A percentile compares a stretch with the other conserved stretches of the same genome.
Evolutionary conservation across 768 basidiomycete species (phyloP).

Genomic region (Mycena epipterygia): DNA sequence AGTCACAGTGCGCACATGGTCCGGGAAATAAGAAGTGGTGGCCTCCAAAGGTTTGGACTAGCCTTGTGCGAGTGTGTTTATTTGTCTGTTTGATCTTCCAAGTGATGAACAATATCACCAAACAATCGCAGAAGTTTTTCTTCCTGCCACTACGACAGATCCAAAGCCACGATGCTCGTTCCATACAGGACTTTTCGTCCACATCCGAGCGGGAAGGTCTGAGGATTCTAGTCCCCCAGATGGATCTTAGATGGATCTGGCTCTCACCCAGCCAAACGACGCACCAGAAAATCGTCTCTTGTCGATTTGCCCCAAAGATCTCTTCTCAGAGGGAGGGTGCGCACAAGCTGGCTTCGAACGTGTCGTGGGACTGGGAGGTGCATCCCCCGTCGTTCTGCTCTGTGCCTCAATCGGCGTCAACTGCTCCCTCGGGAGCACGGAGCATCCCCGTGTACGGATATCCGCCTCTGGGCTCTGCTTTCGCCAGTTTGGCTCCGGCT

Average conservation of each 20-base stretch:
- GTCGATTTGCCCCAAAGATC: conserved; percentile 17
- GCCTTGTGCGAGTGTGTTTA: too few relatives aligned
- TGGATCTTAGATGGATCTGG: conserved; percentile 18
- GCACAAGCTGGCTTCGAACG: conserved; percentile 10
- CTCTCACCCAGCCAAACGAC: conserved; percentile 17
- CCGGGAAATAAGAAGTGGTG: too few relatives aligned
- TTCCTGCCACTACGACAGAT: conserved; percentile 16
- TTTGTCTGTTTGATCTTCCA: too few relatives aligned
- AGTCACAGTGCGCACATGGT: too few relatives aligned
- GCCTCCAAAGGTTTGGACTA: too few relatives aligned
- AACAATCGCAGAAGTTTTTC: not conserved
- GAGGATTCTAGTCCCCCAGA: conserved; percentile 12
- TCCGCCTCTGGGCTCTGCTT: too few relatives aligned
- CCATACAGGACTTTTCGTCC: conserved; percentile 18
- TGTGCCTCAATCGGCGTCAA: not conserved
- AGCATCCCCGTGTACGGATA: too few relatives aligned
- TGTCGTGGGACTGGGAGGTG: not conserved
- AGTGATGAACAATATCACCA: too few relatives aligned
- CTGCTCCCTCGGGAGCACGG: too few relatives aligned
- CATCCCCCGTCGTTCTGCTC: not conserved
- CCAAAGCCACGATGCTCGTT: conserved; percentile 27
- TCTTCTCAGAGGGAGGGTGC: conserved; percentile 8
- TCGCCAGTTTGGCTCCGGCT: conserved; percentile 1
- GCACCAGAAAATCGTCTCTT: conserved; percentile 20
- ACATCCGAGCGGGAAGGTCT: conserved; percentile 23